phyloP scores from a whole-genome alignment of 768 basidiomycete species.

The Coprinopsis marcescibilis region DNA sequence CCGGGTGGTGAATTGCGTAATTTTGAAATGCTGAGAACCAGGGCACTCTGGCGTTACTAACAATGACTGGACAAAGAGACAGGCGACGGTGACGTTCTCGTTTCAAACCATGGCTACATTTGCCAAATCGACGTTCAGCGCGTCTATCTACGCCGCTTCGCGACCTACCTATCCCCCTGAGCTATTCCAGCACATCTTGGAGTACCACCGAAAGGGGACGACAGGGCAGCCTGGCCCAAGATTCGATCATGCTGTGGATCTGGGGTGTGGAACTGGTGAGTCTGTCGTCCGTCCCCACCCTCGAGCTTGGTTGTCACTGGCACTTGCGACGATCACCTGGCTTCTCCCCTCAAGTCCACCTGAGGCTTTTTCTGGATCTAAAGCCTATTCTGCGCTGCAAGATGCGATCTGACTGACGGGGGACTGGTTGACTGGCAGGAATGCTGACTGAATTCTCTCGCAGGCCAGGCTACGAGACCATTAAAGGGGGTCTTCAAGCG shows the following conservation, averaged over 20 bases:
- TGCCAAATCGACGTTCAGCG: conserved; percentile 63
- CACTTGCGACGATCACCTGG: neutral
- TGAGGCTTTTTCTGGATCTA: neutral
- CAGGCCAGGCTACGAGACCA: conserved; percentile 66
- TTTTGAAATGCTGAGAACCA: too few species aligned
- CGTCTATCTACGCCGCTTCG: conserved; percentile 57
- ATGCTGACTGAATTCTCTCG: too few species aligned
- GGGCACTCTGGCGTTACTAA: too few species aligned
- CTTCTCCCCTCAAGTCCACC: neutral
- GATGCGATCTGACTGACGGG: neutral
- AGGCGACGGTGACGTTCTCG: too few species aligned
- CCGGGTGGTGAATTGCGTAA: too few species aligned
- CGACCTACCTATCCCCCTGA: conserved; percentile 69
- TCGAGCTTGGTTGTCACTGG: neutral
- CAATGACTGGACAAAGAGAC: too few species aligned
- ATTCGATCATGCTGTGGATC: conserved; percentile 62
- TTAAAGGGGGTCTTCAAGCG: conserved; percentile 44
- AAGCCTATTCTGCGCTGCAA: neutral
- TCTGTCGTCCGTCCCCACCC: neutral
- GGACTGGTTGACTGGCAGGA: too few species aligned
- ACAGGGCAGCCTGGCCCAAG: conserved; percentile 15
- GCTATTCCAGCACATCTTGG: conserved; percentile 58
- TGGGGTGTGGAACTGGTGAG: conserved; percentile 83
- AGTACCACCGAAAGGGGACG: conserved; percentile 39
- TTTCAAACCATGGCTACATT: conserved; percentile 62